Evolutionary conservation across 2,329 filamentous ascomycete genomes (phyloP).

Genomic region (Colletotrichum higginsianum): DNA sequence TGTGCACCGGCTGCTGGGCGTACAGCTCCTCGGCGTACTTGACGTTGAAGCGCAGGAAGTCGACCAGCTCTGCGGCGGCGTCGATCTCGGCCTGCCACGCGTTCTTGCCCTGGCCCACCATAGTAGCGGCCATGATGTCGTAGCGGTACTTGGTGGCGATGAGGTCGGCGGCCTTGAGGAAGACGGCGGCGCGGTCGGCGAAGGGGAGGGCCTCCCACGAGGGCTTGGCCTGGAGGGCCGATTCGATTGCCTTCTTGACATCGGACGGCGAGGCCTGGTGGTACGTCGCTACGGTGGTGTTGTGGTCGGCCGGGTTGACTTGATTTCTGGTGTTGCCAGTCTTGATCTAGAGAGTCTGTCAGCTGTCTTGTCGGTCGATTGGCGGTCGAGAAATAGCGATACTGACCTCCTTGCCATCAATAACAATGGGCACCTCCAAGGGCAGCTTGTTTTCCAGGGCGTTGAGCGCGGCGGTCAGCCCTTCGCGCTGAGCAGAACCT

Average conservation of each 20-base stretch:
- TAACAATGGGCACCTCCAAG: slow-evolving; percentile 84
- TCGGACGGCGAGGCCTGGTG: slow-evolving; percentile 84
- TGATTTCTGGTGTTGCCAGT: slow-evolving; percentile 78
- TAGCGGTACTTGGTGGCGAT: slow-evolving; percentile 94
- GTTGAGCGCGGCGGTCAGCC: slow-evolving; percentile 81
- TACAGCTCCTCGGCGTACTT: slow-evolving; percentile 95
- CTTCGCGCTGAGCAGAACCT: slow-evolving; percentile 83
- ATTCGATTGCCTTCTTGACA: slow-evolving; percentile 84
- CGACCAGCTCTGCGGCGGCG: slow-evolving; percentile 89
- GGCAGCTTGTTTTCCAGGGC: slow-evolving; percentile 78
- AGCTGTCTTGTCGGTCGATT: neutral
- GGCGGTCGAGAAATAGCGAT: neutral
- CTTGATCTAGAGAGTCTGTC: slow-evolving; percentile 68
- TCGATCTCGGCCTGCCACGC: slow-evolving; percentile 99
- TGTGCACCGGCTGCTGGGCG: slow-evolving; percentile 86
- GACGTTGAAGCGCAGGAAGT: slow-evolving; percentile 96
- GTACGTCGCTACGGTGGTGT: slow-evolving; percentile 83
- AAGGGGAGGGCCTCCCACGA: slow-evolving; percentile 91
- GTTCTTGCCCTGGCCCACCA: slow-evolving; percentile 98
- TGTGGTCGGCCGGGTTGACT: slow-evolving; percentile 86
- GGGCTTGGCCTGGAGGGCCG: slow-evolving; percentile 87
- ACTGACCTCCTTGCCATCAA: slow-evolving; percentile 85
- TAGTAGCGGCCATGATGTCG: slow-evolving; percentile 95
- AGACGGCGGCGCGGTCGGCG: slow-evolving; percentile 90
- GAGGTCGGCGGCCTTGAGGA: slow-evolving; percentile 95